Conservation (phyloP, 2,329 filamentous ascomycete species). For the Shiraia bambusicola region DNA sequence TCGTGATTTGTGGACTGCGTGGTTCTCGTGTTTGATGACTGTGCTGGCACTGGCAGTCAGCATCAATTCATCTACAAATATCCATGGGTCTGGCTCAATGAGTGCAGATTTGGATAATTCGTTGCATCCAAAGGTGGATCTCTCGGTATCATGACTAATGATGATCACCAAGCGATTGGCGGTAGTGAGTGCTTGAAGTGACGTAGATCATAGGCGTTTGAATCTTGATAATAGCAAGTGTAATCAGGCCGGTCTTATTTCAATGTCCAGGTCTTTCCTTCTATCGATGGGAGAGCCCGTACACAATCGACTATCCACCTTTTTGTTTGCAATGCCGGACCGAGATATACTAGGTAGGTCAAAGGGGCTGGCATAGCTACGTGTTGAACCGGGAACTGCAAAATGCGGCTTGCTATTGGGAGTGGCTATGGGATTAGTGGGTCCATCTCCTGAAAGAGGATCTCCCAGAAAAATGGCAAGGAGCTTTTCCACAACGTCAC, state of each 20-base stretch:
- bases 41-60: too few relatives aligned
- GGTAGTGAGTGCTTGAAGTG: background rate
- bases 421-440: slow-evolving; percentile 24
- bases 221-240: background rate
- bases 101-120: too few relatives aligned
- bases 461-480: slow-evolving; percentile 51
- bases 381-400: slow-evolving; percentile 21
- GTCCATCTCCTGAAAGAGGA: slow-evolving; percentile 35
- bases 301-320: slow-evolving; percentile 16
- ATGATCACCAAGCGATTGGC: background rate
- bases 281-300: slow-evolving; percentile 31
- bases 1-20: too few relatives aligned
- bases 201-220: background rate
- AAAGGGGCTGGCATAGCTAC: slow-evolving; percentile 33
- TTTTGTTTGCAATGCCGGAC: slow-evolving; percentile 17
- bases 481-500: slow-evolving; percentile 52
- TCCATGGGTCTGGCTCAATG: too few relatives aligned
- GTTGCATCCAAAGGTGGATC: too few relatives aligned
- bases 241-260: slow-evolving; percentile 5
- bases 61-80: too few relatives aligned
- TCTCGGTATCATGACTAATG: too few relatives aligned
- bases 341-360: slow-evolving; percentile 34
- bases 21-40: too few relatives aligned
- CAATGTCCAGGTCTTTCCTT: slow-evolving; percentile 7
- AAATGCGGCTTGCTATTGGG: slow-evolving; percentile 27